Conservation (phyloP, 2,329 filamentous ascomycete genomes). For the Aspergillus tanneri region DNA sequence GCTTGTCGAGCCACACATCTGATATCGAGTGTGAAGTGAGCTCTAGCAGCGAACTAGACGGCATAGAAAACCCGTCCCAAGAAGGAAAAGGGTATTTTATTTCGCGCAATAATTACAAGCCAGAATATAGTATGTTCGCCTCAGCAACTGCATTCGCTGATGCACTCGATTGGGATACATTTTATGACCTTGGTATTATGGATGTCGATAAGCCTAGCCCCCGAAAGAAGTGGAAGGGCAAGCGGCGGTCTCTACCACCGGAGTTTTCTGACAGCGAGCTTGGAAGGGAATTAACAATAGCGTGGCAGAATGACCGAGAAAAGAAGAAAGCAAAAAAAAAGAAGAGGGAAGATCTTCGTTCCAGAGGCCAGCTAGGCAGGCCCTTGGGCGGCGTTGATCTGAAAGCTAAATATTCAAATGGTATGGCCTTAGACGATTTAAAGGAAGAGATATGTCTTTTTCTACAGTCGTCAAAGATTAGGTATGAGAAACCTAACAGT, state of each 20-base stretch:
- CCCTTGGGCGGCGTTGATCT: conserved; percentile 60
- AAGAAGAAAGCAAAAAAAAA: conserved; percentile 71
- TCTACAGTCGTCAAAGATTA: conserved; percentile 61
- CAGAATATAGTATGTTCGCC: conserved; percentile 43
- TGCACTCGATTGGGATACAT: conserved; percentile 58
- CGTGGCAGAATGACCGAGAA: conserved; percentile 66
- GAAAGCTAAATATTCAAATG: conserved; percentile 68
- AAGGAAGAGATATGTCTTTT: conserved; percentile 72
- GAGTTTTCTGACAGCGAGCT: conserved; percentile 67
- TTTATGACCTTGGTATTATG: conserved; percentile 79
- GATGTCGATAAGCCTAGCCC: conserved; percentile 73
- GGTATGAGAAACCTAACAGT: conserved; percentile 50
- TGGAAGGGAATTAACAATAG: conserved; percentile 56
- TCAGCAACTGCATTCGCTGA: conserved; percentile 58
- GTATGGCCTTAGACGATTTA: conserved; percentile 69
- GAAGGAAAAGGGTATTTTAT: background rate
- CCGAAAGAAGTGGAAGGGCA: conserved; percentile 63
- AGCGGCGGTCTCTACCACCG: conserved; percentile 54
- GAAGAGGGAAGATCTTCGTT: conserved; percentile 67
- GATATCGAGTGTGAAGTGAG: conserved; percentile 4
- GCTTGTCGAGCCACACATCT: background rate
- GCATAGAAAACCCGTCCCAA: background rate
- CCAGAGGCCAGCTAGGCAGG: conserved; percentile 62
- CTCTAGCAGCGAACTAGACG: background rate
- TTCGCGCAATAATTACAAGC: background rate